Evolutionary conservation across 257 asterid species (phyloP).

Genomic region (Solanum paucissectum): DNA sequence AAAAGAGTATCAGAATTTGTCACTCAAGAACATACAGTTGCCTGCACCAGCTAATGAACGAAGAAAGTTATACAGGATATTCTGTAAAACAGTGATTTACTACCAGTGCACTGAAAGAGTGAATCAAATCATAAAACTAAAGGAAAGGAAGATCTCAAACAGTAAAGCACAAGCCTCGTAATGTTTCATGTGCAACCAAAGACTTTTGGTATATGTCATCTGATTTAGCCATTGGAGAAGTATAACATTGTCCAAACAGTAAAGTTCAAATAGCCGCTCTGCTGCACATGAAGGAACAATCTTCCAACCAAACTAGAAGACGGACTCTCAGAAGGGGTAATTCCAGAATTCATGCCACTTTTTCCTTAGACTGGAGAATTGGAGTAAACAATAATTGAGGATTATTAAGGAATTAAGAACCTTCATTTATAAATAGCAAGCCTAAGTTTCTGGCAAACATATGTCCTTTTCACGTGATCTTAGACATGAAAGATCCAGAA

Average conservation of each 20-base stretch:
- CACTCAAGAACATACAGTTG: not conserved
- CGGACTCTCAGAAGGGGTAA: not conserved
- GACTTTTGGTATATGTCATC: not conserved
- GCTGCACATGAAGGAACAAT: not conserved
- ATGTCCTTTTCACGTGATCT: not conserved
- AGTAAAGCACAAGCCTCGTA: not conserved
- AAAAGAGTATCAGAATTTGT: not conserved
- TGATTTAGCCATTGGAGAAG: not conserved
- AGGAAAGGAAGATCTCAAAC: not conserved
- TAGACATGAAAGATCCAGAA: not conserved
- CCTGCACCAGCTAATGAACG: not conserved
- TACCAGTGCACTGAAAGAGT: not conserved
- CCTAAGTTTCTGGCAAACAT: not conserved
- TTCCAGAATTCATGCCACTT: not conserved
- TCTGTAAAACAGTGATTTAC: not conserved
- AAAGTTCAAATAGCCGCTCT: not conserved
- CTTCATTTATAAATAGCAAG: not conserved
- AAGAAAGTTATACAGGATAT: not conserved
- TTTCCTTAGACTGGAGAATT: not conserved
- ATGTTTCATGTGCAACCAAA: not conserved
- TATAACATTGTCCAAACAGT: not conserved
- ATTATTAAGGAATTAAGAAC: not conserved
- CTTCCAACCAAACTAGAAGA: not conserved
- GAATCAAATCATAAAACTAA: not conserved
- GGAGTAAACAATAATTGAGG: not conserved